Base-by-base conservation (phyloP, 78 protist species). In the Dictyostelium capitatum region DNA sequence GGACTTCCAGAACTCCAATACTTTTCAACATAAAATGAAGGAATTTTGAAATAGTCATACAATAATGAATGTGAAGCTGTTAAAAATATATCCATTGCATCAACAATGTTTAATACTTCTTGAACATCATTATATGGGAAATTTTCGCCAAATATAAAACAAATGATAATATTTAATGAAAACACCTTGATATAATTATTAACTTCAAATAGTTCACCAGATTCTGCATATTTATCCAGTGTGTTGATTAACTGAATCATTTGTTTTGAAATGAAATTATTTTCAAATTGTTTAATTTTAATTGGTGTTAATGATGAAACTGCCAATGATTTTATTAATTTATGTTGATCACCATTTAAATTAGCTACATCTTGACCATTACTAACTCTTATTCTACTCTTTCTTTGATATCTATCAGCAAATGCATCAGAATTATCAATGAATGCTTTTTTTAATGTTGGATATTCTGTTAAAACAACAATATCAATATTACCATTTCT, bases 321-420 rank as follows among this genome's bases (percentile, higher is more conserved):
- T 12, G 50, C 48, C 1, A 82, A 2, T 1, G 43, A 17, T 53
- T 56, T 67, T 14, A 69, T 3, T 8, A 47, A 47, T 25, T 30
- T 82, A 78, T 79, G 70, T 28, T 82, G 46, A 1, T 46, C 80
- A 2, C 89, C 89, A 70, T 82, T 37, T 3, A 37, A n/a, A n/a
- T n/a, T n/a, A n/a, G n/a, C n/a, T n/a, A n/a, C n/a, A 69, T 69
- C 32, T 10, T 30, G 7, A 12, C 47, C 54, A 9, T 69, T 69
- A 4, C 6, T 69, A 37, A 10, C 7, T 9, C 1, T 43, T 4
- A 7, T 32, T 69, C 77, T 69, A 37, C 51, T 37, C 32, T 37
- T 7, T 69, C 77, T 69, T 7, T 30, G 19, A 69, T 30, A 69
- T 37, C 77, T 25, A 15, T 1, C 1, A 11, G 10, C 20, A 69